phyloP scores from a whole-genome alignment of 306 rosid genomes.

The Gynostemma pentaphyllum region DNA sequence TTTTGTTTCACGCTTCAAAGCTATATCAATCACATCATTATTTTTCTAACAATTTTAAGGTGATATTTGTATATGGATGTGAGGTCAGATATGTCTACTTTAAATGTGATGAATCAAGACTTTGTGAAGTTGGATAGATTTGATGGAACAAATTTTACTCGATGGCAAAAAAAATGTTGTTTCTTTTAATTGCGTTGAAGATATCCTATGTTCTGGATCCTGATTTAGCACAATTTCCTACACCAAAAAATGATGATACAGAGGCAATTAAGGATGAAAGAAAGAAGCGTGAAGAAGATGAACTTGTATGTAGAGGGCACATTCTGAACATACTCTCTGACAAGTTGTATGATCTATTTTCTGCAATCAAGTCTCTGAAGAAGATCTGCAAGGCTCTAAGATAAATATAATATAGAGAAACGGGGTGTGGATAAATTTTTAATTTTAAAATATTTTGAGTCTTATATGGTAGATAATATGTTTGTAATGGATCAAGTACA shows the following conservation, averaged over 20 bases:
- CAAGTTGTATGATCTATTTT: not conserved
- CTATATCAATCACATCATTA: too few relatives aligned
- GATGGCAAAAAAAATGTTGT: not conserved
- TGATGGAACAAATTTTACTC: not conserved
- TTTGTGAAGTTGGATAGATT: not conserved
- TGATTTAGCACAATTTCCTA: not conserved
- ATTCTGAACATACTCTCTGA: not conserved
- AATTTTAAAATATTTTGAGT: not conserved
- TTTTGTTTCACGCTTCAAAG: too few relatives aligned
- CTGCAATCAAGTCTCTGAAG: not conserved
- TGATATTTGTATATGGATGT: too few relatives aligned
- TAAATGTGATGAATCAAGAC: not conserved
- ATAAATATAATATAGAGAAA: not conserved
- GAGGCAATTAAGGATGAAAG: not conserved
- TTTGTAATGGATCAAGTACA: slow-evolving; percentile 5
- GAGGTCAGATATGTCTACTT: not conserved
- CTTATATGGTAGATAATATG: not conserved
- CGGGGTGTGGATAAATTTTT: not conserved
- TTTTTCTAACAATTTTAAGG: too few relatives aligned
- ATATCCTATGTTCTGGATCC: not conserved
- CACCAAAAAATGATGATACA: not conserved
- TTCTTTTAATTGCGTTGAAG: not conserved
- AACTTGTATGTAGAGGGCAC: not conserved
- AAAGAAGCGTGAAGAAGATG: not conserved
- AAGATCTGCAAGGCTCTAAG: not conserved